Evolutionary conservation across 345 rosid species (phyloP), one percentile per base, ranked within the genome.

Genomic region (Carallia pectinifolia): DNA sequence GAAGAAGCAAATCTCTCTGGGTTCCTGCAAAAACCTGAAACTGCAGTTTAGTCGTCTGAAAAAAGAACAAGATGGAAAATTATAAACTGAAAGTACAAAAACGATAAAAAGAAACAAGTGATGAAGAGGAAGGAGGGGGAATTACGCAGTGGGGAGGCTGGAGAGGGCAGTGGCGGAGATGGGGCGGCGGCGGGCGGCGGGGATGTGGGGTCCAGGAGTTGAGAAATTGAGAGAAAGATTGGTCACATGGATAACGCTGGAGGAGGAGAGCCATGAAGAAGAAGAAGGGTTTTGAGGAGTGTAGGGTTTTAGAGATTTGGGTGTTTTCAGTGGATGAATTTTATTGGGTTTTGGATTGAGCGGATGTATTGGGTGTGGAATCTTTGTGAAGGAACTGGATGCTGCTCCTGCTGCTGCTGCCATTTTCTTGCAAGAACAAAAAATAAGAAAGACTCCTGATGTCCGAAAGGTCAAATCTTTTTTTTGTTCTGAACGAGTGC

Each of bases 81-180:
- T 40, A 40, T 40, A 40, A 40, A 9, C 12, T 40, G 3, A 40
- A 10, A 40, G 13, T 30, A 6, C 59, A 55, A 56, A 56, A 30
- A 27, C 29, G 34, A 56, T 1, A n/a, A 64, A 23, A 48, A 47
- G 13, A 65, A 31, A 58, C 30, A 52, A 9, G 10, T 15, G n/a
- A 4, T 8, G 17, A 61, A 4, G 6, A 55, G 44, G 47, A 56
- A 58, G 60, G 31, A 4, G 30, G 30, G 10, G 65, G 53, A 71
- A 72, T 64, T 70, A 93, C 96, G 88, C 81, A 47, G 92, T 89
- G 48, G 94, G 96, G 61, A 89, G 87, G 80, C 89, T 85, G 62
- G 81, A 73, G 29, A 75, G 37, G 73, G 80, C 82, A 6, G 85
- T 67, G 75, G 85, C 76, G 29, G 67, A 64, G 77, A 81, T 18